These are phyloP conservation scores for Blastobotrys proliferans DNA, from an alignment of 1,139 yeast species.

Conservation along the genomic window DNA sequence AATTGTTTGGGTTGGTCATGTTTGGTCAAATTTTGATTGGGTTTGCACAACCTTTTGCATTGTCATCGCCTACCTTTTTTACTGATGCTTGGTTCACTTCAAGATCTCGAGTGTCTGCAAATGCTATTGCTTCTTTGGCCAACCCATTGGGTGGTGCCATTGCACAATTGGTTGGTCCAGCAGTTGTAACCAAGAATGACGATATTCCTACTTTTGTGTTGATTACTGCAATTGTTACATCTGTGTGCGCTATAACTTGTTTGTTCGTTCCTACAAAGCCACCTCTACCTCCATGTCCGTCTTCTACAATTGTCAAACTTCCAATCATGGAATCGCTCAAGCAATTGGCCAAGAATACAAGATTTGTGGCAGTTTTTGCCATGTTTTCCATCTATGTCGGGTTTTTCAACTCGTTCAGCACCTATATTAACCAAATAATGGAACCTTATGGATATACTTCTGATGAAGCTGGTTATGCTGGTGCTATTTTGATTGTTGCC, in stretches of 20 bases:
- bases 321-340: conserved; percentile 25
- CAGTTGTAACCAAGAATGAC: conserved; percentile 27
- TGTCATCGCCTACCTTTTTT: conserved; percentile 34
- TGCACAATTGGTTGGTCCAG: conserved; percentile 36
- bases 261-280: conserved; percentile 30
- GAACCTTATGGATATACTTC: conserved; percentile 35
- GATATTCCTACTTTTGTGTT: conserved; percentile 29
- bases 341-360: conserved; percentile 19
- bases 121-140: conserved; percentile 36
- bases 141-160: conserved; percentile 40
- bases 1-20: conserved; percentile 31
- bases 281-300: conserved; percentile 34
- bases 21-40: conserved; percentile 37
- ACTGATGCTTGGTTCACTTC: conserved; percentile 37
- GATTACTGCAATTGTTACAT: conserved; percentile 30
- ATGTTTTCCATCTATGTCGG: conserved; percentile 36
- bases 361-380: conserved; percentile 25
- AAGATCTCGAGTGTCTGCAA: conserved; percentile 35
- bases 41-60: conserved; percentile 37
- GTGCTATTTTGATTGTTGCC: conserved; percentile 34
- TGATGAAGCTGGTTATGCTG: conserved; percentile 36
- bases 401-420: conserved; percentile 36
- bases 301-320: conserved; percentile 30
- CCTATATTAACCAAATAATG: conserved; percentile 35
- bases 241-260: conserved; percentile 25